Evolutionary conservation across 495 filamentous ascomycete genomes (phyloP), one percentile per base, ranked within the genome.

Genomic region (Paragyromitra xinjiangensis): DNA sequence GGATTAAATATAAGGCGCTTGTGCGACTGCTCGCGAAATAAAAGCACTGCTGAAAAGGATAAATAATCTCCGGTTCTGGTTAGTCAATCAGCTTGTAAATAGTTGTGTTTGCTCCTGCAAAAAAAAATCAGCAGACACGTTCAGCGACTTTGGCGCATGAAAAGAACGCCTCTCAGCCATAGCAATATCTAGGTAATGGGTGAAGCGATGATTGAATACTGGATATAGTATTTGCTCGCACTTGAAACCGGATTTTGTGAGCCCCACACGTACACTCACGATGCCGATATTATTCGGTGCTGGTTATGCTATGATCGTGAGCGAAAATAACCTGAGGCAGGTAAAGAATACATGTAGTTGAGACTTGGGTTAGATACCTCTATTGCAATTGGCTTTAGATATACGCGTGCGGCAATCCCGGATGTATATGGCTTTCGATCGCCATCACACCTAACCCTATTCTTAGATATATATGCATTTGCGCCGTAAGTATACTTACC

Each of bases 331-430:
- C 50, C 50, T 53, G 19, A 53, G 19, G 50, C 50, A 22, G n/a
- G 14, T 24, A 53, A 53, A 53, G 19, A 7, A 53, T 53, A 19
- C 50, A n/a, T 48, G 16, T 16, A 11, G 8, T 3, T 48, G 44
- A n/a, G 16, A n/a, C 50, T 53, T 19, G 19, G 50, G 3, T 22
- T 53, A 19, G 19, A 7, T 22, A 19, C 19, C 19, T 58, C 4
- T 34, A 8, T 34, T 48, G 3, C 4, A 14, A 8, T 34, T 48
- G 3, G 11, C 6, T 48, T 48, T 34, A 34, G 29, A 34, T 34
- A 34, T 34, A 34, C 29, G 4, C 29, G 29, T 34, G 51, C 65
- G 29, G 29, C 65, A 69, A 39, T 42, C 55, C 19, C 68, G 68
- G 55, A 26, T 22, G 19, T 22, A 22, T 22, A 22, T 22, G 26